These are phyloP conservation scores for Ambispora gerdemannii DNA, from an alignment of 192 early-diverging fungal species.

Conservation along the genomic window DNA sequence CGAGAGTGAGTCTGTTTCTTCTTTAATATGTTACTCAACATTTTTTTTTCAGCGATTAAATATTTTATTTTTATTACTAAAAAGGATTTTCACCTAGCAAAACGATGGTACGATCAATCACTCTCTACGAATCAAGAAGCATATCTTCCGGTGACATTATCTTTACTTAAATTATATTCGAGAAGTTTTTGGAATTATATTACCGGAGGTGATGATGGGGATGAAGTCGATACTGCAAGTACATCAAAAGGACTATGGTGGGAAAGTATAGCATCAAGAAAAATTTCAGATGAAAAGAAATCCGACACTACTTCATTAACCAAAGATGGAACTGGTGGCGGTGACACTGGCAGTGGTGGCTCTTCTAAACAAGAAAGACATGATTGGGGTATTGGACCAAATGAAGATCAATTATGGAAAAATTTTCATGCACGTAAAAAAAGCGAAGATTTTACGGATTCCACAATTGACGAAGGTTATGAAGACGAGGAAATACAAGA, in stretches of 20 bases:
- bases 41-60: too few species aligned
- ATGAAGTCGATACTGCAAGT: constrained; percentile 27
- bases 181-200: constrained; percentile 67
- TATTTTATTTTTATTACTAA: constrained; percentile 8
- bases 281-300: neutral
- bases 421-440: constrained; percentile 39
- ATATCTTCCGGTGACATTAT: constrained; percentile 71
- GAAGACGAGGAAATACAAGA: constrained; percentile 42
- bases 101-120: constrained; percentile 87
- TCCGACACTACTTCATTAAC: neutral
- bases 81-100: constrained; percentile 88
- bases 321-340: constrained; percentile 24
- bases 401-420: constrained; percentile 40
- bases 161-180: constrained; percentile 66
- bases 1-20: constrained; percentile 47
- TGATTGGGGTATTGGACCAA: constrained; percentile 38
- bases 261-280: neutral
- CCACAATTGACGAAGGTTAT: constrained; percentile 25
- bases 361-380: constrained; percentile 28
- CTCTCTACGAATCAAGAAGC: constrained; percentile 75
- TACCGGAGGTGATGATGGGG: constrained; percentile 53
- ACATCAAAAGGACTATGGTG: constrained; percentile 10
- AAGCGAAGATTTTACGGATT: constrained; percentile 30
- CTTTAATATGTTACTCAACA: neutral
- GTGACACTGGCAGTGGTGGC: constrained; percentile 10